These are phyloP conservation scores for Eimeria praecox DNA, from an alignment of 169 alveolate species.

Conservation along the genomic window DNA sequence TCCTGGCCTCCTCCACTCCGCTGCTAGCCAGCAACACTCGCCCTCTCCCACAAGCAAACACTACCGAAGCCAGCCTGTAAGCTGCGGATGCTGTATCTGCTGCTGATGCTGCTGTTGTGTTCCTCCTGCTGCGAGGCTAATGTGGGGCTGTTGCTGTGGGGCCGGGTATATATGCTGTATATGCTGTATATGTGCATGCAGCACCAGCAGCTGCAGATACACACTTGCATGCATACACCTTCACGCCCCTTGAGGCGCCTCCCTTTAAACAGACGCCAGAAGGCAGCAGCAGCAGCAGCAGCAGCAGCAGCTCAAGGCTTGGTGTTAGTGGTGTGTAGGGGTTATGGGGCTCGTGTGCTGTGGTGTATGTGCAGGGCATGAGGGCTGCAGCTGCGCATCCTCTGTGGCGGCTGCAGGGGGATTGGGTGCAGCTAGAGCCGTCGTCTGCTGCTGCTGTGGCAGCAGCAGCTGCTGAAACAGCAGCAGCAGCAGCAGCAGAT, in stretches of 20 bases:
- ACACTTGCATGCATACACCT: not conserved
- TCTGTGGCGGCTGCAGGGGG: slow-evolving; percentile 27
- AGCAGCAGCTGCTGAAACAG: slow-evolving; percentile 28
- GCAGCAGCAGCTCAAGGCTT: not conserved
- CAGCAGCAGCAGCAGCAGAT: not conserved
- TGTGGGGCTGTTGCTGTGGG: too few species aligned
- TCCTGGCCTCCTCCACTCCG: not conserved
- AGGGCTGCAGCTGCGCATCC: not conserved
- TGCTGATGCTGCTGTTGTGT: not conserved
- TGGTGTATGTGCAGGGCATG: not conserved
- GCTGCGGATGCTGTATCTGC: slow-evolving; percentile 1
- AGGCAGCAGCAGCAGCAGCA: not conserved
- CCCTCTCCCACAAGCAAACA: not conserved
- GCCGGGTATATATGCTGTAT: not conserved
- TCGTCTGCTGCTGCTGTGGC: slow-evolving; percentile 42
- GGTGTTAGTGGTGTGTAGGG: not conserved
- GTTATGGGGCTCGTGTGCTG: not conserved
- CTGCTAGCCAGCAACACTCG: not conserved
- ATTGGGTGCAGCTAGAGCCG: slow-evolving; percentile 17
- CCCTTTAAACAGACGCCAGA: not conserved
- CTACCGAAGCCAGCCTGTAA: not conserved
- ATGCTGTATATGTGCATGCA: not conserved
- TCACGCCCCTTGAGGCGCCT: not conserved
- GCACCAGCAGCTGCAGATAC: not conserved
- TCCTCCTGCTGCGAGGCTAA: not conserved